Conservation (phyloP, 352 stramenopile species). For the Globisporangium parvum region DNA sequence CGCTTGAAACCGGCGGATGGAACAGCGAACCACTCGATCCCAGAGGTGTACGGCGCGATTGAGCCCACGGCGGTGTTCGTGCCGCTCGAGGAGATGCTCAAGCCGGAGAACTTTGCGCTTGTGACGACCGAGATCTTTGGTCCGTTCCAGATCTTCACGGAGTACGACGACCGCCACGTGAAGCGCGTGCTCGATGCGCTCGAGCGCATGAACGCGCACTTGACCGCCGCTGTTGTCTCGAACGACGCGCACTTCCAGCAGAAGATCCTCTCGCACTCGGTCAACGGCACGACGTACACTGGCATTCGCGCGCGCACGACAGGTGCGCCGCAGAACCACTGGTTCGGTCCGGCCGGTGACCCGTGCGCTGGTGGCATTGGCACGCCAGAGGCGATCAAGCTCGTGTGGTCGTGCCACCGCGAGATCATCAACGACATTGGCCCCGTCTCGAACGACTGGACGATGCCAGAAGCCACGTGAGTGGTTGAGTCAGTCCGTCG, state of each 20-base stretch:
- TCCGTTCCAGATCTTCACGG: constrained; percentile 97
- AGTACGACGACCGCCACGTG: constrained; percentile 91
- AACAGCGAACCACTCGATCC: constrained; percentile 92
- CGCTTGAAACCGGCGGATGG: neutral
- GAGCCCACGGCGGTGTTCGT: constrained; percentile 98
- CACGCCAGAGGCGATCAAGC: constrained; percentile 97
- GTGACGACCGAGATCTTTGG: constrained; percentile 98
- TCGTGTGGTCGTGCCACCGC: constrained; percentile 98
- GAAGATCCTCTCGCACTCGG: constrained; percentile 93
- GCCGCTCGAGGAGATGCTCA: constrained; percentile 93
- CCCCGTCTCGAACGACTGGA: constrained; percentile 63
- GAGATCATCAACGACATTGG: constrained; percentile 95
- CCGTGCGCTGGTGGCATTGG: constrained; percentile 95
- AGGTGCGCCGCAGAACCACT: constrained; percentile 93
- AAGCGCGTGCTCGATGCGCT: constrained; percentile 89
- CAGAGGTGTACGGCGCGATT: constrained; percentile 93
- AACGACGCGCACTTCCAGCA: constrained; percentile 94
- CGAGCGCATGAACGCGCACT: constrained; percentile 95
- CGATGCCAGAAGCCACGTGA: constrained; percentile 81
- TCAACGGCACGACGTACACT: constrained; percentile 99
- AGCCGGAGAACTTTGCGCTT: constrained; percentile 91
- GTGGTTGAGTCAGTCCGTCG: neutral
- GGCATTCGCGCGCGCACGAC: constrained; percentile 95
- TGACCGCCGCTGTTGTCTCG: constrained; percentile 97
- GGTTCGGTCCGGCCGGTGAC: constrained; percentile 96